Conservation (phyloP, 192 early-diverging fungal genomes). For the Entomortierella parvispora region DNA sequence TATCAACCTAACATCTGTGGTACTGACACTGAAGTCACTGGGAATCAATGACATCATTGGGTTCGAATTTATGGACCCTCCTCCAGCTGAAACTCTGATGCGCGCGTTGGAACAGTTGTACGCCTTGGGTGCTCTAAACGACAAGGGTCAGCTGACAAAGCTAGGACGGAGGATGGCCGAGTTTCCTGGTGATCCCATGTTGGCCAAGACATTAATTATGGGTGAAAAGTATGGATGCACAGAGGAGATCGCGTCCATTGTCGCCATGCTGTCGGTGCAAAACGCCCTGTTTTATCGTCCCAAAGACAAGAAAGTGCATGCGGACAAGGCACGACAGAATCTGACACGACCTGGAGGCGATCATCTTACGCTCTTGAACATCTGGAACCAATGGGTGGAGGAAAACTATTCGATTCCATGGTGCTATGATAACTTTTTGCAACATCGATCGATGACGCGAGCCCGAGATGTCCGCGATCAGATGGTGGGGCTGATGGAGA, state of each 20-base stretch:
- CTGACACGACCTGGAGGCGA: conserved; percentile 94
- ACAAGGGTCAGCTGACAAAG: conserved; percentile 93
- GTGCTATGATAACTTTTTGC: conserved; percentile 98
- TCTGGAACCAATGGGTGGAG: conserved; percentile 94
- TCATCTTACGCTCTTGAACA: conserved; percentile 88
- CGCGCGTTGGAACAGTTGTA: conserved; percentile 92
- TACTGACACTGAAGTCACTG: conserved; percentile 90
- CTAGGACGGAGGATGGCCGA: conserved; percentile 98
- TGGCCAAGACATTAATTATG: conserved; percentile 91
- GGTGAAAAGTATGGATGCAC: conserved; percentile 94
- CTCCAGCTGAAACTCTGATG: conserved; percentile 91
- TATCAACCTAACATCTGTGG: conserved; percentile 91
- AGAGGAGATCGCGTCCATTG: conserved; percentile 93
- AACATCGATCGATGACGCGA: conserved; percentile 88
- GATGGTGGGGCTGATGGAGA: conserved; percentile 90
- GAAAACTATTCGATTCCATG: conserved; percentile 93
- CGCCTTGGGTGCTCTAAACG: conserved; percentile 92
- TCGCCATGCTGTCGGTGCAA: conserved; percentile 92
- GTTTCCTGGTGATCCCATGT: conserved; percentile 96
- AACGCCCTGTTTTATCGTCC: conserved; percentile 84
- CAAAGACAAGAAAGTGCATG: conserved; percentile 92
- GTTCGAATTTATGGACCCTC: conserved; percentile 99
- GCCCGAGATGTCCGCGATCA: conserved; percentile 96
- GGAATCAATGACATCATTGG: conserved; percentile 97
- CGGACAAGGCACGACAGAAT: conserved; percentile 92